Evolutionary conservation across 2,329 filamentous ascomycete genomes (phyloP), one percentile per base, ranked within the genome.

Genomic region (Apiospora koreana): DNA sequence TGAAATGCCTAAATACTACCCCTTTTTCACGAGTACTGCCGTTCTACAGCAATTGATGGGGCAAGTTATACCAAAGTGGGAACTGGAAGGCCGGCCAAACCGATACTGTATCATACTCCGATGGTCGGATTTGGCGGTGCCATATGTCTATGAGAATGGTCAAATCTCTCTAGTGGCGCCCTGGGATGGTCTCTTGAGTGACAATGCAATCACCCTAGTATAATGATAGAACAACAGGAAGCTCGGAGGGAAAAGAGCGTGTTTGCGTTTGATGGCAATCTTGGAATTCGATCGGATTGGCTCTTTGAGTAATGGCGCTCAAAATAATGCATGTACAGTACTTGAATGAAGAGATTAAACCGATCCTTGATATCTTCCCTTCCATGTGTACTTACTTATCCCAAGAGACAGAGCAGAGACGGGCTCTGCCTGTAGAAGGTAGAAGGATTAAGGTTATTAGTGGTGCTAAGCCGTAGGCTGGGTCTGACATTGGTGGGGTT

Each of bases 361-460:
- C n/a, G n/a, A n/a, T n/a, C n/a, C n/a, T n/a, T n/a, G n/a, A n/a
- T n/a, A n/a, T n/a, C n/a, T n/a, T n/a, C n/a, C n/a, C n/a, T n/a
- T n/a, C n/a, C n/a, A n/a, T n/a, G n/a, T n/a, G n/a, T n/a, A n/a
- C n/a, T n/a, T n/a, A n/a, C n/a, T n/a, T n/a, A n/a, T n/a, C n/a
- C n/a, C n/a, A n/a, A n/a, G n/a, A n/a, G n/a, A n/a, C n/a, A n/a
- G n/a, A n/a, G n/a, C n/a, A n/a, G n/a, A n/a, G n/a, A n/a, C n/a
- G n/a, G n/a, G n/a, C n/a, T n/a, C n/a, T n/a, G n/a, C n/a, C n/a
- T n/a, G n/a, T n/a, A n/a, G n/a, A n/a, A n/a, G n/a, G n/a, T n/a
- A n/a, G n/a, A n/a, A n/a, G n/a, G n/a, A 58, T 58, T 58, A 21
- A 58, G 50, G 50, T 58, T 58, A 31, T 58, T 58, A 35, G 50